Percentiles rank a stretch among this genome's conserved stretches.
These are phyloP conservation scores for Mrakia frigida DNA, from an alignment of 768 basidiomycete species.

Conservation along the genomic window DNA sequence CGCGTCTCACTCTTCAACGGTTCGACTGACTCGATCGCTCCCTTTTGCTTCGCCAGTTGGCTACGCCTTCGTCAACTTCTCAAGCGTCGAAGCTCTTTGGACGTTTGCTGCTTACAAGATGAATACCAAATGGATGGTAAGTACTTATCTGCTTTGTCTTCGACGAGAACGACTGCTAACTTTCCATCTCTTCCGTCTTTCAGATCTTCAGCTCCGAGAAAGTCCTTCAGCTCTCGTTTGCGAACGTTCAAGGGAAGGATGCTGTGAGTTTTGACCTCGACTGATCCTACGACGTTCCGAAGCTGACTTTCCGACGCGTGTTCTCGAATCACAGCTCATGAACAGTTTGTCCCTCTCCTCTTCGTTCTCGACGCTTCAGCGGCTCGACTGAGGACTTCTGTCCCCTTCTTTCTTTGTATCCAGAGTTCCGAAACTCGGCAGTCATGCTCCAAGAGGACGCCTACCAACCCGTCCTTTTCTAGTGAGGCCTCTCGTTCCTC, in stretches of 20 bases:
- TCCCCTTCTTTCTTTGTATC: background rate
- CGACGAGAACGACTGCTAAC: background rate
- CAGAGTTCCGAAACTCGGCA: conserved; percentile 16
- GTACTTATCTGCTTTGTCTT: background rate
- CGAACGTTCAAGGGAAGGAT: conserved; percentile 17
- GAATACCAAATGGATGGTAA: conserved; percentile 6
- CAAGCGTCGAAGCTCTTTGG: background rate
- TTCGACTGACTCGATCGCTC: background rate
- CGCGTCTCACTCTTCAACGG: too few relatives aligned
- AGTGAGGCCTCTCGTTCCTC: background rate
- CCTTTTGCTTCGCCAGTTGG: background rate
- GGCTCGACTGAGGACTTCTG: background rate
- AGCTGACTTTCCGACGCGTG: background rate
- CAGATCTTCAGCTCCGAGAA: conserved; percentile 26
- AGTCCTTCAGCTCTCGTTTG: conserved; percentile 15
- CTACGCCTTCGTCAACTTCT: conserved; percentile 22
- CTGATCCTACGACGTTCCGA: background rate
- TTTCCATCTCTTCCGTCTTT: background rate
- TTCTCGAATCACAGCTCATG: background rate
- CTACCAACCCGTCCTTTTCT: conserved; percentile 16
- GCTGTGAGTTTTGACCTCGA: background rate
- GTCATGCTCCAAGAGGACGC: conserved; percentile 23
- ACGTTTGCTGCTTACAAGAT: conserved; percentile 8
- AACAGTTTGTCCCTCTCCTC: background rate
- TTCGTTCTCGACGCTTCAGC: background rate